Evolutionary conservation across 768 basidiomycete genomes (phyloP), one percentile per base, ranked within the genome.

Genomic region (Gymnopilus junonius): DNA sequence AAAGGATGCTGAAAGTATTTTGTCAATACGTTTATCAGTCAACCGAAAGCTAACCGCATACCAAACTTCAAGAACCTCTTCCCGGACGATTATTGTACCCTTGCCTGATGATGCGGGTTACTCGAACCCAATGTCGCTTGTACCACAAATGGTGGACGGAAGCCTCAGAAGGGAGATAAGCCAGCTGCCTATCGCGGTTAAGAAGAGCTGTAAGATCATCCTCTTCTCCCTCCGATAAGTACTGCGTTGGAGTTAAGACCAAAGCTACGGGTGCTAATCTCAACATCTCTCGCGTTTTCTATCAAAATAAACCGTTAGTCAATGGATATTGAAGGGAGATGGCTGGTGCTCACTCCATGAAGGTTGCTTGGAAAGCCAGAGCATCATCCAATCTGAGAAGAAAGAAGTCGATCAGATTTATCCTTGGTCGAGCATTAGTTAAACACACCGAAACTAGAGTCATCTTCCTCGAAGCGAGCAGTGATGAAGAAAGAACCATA

Each of bases 401-500:
- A n/a, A n/a, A n/a, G n/a, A n/a, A n/a, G n/a, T n/a, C n/a, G n/a
- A n/a, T 42, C n/a, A n/a, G n/a, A n/a, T n/a, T n/a, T n/a, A n/a
- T n/a, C n/a, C n/a, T n/a, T n/a, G n/a, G n/a, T n/a, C n/a, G n/a
- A n/a, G n/a, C n/a, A n/a, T n/a, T n/a, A n/a, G n/a, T n/a, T n/a
- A n/a, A n/a, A n/a, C n/a, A n/a, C n/a, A n/a, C n/a, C n/a, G 67
- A 82, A 90, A 59, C 83, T 79, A n/a, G 69, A 55, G 65, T 92
- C 90, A 0, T 82, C 75, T 4, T 87, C 84, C 1, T 87, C 81
- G 57, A 92, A 88, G 32, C 75, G 77, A 1, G 86, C 88, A 0
- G 87, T 90, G 51, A 92, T 74, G 72, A 86, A 88, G 69, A 91
- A 84, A 8, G 83, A 81, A 39, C 81, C 77, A 64, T 82, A 74